Evolutionary conservation across 2,329 filamentous ascomycete species (phyloP), one percentile per base, ranked within the genome.

Genomic region (Fusarium haematococcum): DNA sequence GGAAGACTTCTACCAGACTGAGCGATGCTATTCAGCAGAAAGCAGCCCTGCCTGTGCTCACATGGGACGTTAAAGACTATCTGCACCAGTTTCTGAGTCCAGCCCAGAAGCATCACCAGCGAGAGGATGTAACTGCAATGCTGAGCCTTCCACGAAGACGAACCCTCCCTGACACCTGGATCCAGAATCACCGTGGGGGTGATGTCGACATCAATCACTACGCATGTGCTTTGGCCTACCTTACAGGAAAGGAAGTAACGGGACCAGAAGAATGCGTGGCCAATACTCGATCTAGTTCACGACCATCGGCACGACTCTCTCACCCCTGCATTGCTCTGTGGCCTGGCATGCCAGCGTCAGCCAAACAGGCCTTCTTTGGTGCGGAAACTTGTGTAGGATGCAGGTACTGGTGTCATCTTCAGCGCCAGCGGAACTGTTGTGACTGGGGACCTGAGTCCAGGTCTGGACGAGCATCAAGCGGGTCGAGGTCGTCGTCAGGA

Each of bases 161-260:
- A 2, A 14, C 69, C 0, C 70, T 84, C 2, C 80, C 82, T 0
- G 14, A 54, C 0, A 4, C 30, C 0, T 84, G 81, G 80, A 73
- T 80, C 9, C 27, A 67, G 0, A 56, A 43, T 13, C 80, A 83
- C 45, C 14, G 48, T 1, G 65, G 66, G 1, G 66, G 60, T 6
- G 65, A 67, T 1, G 35, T 84, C 4, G 76, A 78, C 8, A 6
- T 64, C 0, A 63, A 48, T 1, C 68, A 76, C 20, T 83, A 81
- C 60, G 75, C 81, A 18, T 79, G 75, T 54, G 79, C 79, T 5
- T 33, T 83, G 6, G 81, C 81, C 6, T 84, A 80, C 56, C 52
- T 84, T 1, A 78, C 78, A 0, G 82, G 82, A 1, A 75, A 69
- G 1, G 78, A 71, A 30, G 68, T 82, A 5, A 69, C 65, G 14